Percentiles rank a stretch among this genome's conserved stretches.
Conservation (phyloP, 345 rosid species). For the Salix udensis region DNA sequence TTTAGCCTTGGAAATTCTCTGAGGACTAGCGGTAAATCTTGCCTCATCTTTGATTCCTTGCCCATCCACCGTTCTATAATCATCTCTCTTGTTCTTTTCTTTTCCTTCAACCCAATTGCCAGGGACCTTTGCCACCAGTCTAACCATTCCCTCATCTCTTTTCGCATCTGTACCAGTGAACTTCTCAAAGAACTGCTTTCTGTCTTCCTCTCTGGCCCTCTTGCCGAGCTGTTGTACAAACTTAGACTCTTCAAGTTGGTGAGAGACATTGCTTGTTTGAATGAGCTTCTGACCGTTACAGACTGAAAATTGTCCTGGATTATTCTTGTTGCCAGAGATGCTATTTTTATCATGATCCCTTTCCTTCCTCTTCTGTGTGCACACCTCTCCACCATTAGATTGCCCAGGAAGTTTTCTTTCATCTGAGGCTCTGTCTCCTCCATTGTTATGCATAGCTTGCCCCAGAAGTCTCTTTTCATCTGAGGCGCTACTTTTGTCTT, state of each 20-base stretch:
- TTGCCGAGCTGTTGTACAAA: slow-evolving; percentile 46
- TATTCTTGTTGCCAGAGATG: not conserved
- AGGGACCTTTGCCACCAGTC: slow-evolving; percentile 20
- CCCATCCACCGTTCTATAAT: slow-evolving; percentile 25
- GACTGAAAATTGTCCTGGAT: not conserved
- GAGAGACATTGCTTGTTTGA: slow-evolving; percentile 18
- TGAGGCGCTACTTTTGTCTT: slow-evolving; percentile 29
- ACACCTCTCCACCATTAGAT: not conserved
- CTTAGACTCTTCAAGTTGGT: slow-evolving; percentile 36
- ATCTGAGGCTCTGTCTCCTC: slow-evolving; percentile 27
- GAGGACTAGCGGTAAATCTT: slow-evolving; percentile 26
- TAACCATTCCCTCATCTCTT: slow-evolving; percentile 24
- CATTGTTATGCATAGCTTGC: slow-evolving; percentile 21
- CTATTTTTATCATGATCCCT: not conserved
- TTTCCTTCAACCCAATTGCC: slow-evolving; percentile 25
- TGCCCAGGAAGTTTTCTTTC: slow-evolving; percentile 31
- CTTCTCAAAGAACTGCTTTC: slow-evolving; percentile 38
- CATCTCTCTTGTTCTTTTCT: slow-evolving; percentile 34
- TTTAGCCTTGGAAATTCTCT: slow-evolving; percentile 33
- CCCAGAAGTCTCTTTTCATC: slow-evolving; percentile 32
- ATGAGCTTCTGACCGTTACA: slow-evolving; percentile 16
- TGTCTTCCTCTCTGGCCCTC: slow-evolving; percentile 46
- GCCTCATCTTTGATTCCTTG: slow-evolving; percentile 20
- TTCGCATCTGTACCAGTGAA: slow-evolving; percentile 18
- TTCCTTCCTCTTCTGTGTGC: not conserved